Conservation (phyloP, 83 land plant species). For the Picea abies region DNA sequence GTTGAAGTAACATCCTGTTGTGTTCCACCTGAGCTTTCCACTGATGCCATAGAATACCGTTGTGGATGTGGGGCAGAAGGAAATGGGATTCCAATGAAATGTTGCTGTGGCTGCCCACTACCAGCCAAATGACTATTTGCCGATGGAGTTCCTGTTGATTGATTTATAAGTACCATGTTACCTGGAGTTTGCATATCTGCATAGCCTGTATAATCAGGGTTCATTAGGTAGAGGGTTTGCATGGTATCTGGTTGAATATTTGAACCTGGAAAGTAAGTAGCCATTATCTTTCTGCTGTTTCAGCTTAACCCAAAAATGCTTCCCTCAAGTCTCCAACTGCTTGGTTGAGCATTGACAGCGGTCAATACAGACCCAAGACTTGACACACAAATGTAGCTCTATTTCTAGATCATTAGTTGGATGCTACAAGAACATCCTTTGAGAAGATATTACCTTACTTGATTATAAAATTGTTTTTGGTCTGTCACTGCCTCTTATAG, state of each 20-base stretch:
- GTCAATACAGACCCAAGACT: no score
- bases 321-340: no score
- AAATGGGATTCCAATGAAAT: slow-evolving; percentile 40
- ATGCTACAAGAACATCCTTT: no score
- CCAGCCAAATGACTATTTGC: slow-evolving; percentile 24
- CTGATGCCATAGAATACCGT: slow-evolving; percentile 25
- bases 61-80: slow-evolving; percentile 17
- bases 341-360: no score
- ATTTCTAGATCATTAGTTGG: no score
- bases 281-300: slow-evolving; percentile 28
- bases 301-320: no score
- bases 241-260: slow-evolving; percentile 40
- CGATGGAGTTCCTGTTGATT: slow-evolving; percentile 25
- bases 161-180: slow-evolving; percentile 45
- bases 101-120: slow-evolving; percentile 27
- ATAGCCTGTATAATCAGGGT: slow-evolving; percentile 24
- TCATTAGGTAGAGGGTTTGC: slow-evolving; percentile 46
- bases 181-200: slow-evolving; percentile 37
- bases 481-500: no score
- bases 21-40: slow-evolving; percentile 15
- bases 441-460: no score
- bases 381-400: no score
- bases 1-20: slow-evolving; percentile 25
- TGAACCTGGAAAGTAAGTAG: slow-evolving; percentile 47
- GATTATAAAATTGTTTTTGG: no score